Evolutionary conservation across 2,329 filamentous ascomycete species (phyloP), one percentile per base, ranked within the genome.

Genomic region (Pseudonectria foliicola): DNA sequence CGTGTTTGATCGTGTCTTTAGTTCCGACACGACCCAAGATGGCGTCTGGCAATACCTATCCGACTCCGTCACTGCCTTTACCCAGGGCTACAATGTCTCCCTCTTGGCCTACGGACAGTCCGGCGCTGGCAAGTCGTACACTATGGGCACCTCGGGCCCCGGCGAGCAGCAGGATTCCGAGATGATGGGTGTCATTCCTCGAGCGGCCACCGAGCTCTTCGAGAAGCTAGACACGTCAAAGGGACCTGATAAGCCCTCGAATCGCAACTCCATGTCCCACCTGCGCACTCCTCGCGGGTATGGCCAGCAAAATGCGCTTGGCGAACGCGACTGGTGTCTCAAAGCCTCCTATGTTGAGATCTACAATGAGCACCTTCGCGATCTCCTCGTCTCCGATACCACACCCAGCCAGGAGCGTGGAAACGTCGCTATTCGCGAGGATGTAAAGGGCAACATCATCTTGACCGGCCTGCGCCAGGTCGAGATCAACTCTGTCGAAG

Each of bases 41-140:
- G 90, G 89, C 30, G 67, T 98, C 30, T 98, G 90, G 85, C 85
- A 95, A 30, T 98, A 98, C 54, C 70, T 98, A 31, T 78, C 78
- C 43, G 92, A 98, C 49, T 93, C 88, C 50, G 84, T 96, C 48
- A 78, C 73, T 50, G 85, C 89, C 3, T 98, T 98, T 51, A 69
- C 92, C 2, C 87, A 95, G 56, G 92, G 92, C 35, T 98, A 96
- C 74, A 98, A 98, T 76, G 92, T 98, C 39, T 98, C 92, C 4
- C 78, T 98, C 32, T 69, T 98, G 51, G 92, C 92, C 31, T 98
- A 98, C 55, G 92, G 92, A 47, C 92, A 98, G 67, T 98, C 92
- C 18, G 92, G 92, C 37, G 88, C 92, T 10, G 92, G 92, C 50
- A 98, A 98, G 66, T 96, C 90, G 3, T 96, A 94, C 58, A 98